A percentile compares a stretch with the other conserved stretches of the same genome.
Evolutionary conservation across 805 yeast genomes (phyloP).

Genomic region (Huiozyma sinensis): DNA sequence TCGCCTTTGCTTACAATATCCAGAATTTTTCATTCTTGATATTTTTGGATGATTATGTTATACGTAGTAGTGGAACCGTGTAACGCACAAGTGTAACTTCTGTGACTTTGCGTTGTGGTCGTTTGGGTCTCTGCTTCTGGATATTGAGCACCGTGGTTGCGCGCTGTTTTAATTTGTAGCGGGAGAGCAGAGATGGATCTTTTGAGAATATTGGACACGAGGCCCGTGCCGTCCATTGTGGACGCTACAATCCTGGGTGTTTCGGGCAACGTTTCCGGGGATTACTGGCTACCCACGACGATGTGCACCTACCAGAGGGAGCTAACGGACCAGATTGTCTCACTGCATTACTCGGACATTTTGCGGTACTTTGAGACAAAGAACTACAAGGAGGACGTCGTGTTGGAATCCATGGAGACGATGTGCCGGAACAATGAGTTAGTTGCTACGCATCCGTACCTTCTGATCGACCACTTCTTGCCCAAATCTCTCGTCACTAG

Average conservation of each 20-base stretch:
- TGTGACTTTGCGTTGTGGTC: no score
- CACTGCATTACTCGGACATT: constrained; percentile 84
- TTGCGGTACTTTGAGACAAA: constrained; percentile 67
- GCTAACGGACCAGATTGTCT: constrained; percentile 81
- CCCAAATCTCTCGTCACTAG: constrained; percentile 67
- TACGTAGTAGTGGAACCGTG: no score
- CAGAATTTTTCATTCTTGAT: no score
- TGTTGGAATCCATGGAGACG: constrained; percentile 65
- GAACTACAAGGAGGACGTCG: constrained; percentile 40
- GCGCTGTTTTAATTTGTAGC: not conserved
- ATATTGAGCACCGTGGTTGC: not conserved
- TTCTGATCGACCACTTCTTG: constrained; percentile 72
- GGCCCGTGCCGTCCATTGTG: constrained; percentile 74
- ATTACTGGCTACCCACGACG: constrained; percentile 71
- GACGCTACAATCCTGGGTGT: constrained; percentile 39
- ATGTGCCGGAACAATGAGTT: constrained; percentile 66
- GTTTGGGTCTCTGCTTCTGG: not conserved
- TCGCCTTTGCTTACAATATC: no score
- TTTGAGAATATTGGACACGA: constrained; percentile 63
- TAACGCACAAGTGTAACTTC: no score
- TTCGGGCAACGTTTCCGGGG: constrained; percentile 34
- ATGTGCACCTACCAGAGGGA: constrained; percentile 81
- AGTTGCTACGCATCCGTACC: constrained; percentile 82
- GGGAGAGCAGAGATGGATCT: constrained; percentile 49
- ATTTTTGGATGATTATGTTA: no score